Evolutionary conservation across 2,329 filamentous ascomycete species (phyloP).

Genomic region (Pseudogymnoascus sp.): DNA sequence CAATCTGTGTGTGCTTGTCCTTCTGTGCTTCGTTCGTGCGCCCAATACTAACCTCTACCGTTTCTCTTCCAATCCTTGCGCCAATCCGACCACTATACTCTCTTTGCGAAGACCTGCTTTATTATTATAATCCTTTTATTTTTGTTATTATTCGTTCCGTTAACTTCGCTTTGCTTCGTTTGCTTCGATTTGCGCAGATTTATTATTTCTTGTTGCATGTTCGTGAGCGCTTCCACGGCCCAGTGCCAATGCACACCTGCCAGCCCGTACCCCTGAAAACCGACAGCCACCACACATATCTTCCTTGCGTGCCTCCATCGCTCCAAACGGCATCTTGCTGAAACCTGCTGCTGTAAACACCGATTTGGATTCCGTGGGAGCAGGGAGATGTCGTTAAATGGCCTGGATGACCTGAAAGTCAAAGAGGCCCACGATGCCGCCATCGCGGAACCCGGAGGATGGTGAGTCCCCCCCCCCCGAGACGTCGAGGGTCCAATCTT

Average conservation of each 20-base stretch:
- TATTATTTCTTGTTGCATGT: slow-evolving; percentile 2
- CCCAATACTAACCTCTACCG: neutral
- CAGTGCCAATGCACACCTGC: slow-evolving; percentile 5
- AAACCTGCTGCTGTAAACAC: slow-evolving; percentile 11
- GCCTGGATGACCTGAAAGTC: slow-evolving; percentile 73
- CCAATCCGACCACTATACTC: slow-evolving; percentile 3
- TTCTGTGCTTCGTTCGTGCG: neutral
- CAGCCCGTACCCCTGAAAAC: slow-evolving; percentile 9
- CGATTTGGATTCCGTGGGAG: slow-evolving; percentile 10
- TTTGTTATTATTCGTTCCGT: neutral
- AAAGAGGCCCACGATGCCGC: slow-evolving; percentile 78
- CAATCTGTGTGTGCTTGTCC: neutral
- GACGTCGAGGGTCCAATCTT: slow-evolving; percentile 12
- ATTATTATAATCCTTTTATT: neutral
- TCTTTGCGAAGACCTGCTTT: neutral
- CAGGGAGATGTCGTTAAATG: slow-evolving; percentile 82
- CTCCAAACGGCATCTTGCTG: slow-evolving; percentile 5
- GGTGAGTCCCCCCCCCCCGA: slow-evolving; percentile 44
- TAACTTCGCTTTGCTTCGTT: neutral
- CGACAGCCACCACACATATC: slow-evolving; percentile 8
- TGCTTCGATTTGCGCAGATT: neutral
- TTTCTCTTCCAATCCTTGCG: slow-evolving; percentile 3
- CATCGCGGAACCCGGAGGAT: slow-evolving; percentile 79
- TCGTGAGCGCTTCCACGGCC: neutral
- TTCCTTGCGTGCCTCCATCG: neutral